Conservation (phyloP, 106 monocot species). For the Amphibolis antarctica region DNA sequence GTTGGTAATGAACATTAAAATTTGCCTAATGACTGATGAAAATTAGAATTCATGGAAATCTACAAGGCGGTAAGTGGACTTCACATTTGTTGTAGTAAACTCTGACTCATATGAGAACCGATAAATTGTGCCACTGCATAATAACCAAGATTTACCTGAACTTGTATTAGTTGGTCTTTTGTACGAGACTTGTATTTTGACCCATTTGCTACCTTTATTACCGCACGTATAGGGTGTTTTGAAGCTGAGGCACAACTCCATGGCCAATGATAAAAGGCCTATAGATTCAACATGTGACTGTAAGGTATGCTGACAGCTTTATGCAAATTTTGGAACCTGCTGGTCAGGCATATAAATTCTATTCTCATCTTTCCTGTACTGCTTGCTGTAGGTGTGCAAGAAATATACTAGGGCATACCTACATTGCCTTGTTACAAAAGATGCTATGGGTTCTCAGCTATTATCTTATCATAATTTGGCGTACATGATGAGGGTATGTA, state of each 20-base stretch:
- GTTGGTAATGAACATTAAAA: no score
- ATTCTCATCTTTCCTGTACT: background rate
- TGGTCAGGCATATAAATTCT: background rate
- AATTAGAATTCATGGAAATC: no score
- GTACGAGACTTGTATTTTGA: no score
- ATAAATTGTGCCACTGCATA: no score
- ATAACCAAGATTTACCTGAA: no score
- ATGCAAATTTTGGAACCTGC: background rate
- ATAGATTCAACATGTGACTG: constrained; percentile 82
- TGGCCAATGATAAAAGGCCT: constrained; percentile 83
- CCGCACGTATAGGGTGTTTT: constrained; percentile 51
- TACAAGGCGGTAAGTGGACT: no score
- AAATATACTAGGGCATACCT: constrained; percentile 90
- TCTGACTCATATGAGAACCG: no score
- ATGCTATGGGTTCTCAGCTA: constrained; percentile 94
- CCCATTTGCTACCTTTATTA: background rate
- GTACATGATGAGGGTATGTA: constrained; percentile 97
- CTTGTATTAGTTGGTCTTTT: no score
- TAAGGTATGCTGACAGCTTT: constrained; percentile 45
- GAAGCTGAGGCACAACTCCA: constrained; percentile 77
- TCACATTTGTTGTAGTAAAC: no score
- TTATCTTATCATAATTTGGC: constrained; percentile 87
- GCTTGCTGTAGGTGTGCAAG: constrained; percentile 60
- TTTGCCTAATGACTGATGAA: no score
- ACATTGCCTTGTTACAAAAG: constrained; percentile 85